phyloP scores from a whole-genome alignment of 2,329 filamentous ascomycete species.

The Ophiostoma sp. region DNA sequence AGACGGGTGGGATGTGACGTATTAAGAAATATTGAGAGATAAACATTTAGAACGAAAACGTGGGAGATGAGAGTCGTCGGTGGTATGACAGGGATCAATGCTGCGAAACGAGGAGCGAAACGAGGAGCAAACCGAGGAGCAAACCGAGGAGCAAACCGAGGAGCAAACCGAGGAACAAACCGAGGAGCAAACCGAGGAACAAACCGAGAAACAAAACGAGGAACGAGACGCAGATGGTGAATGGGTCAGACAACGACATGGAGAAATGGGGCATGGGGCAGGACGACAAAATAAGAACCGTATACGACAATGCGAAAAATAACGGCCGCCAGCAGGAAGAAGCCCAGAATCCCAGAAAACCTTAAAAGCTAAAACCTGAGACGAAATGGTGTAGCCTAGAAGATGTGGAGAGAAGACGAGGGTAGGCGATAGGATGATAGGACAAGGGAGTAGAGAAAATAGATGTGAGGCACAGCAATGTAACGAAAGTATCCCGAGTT shows the following conservation, averaged over 20 bases:
- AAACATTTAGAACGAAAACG: background rate
- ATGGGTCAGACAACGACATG: background rate
- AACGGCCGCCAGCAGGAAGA: background rate
- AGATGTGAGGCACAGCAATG: background rate
- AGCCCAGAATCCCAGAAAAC: slow-evolving; percentile 3
- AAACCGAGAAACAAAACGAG: too few species aligned
- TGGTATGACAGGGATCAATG: background rate
- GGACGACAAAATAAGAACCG: background rate
- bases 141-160: background rate
- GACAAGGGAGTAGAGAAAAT: background rate
- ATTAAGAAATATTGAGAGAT: slow-evolving; percentile 3
- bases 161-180: background rate
- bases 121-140: background rate
- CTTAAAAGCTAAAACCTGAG: background rate
- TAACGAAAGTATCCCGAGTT: background rate
- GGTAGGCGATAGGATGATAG: background rate
- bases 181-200: background rate
- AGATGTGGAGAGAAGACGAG: slow-evolving; percentile 5
- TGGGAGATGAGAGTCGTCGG: background rate
- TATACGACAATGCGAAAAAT: background rate
- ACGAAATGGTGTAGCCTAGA: background rate
- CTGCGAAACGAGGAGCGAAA: background rate
- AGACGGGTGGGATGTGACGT: background rate
- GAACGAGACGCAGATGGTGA: background rate
- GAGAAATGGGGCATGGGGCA: background rate